Evolutionary conservation across 2,329 filamentous ascomycete species (phyloP), one percentile per base, ranked within the genome.

Genomic region (Sporothrix brasiliensis): DNA sequence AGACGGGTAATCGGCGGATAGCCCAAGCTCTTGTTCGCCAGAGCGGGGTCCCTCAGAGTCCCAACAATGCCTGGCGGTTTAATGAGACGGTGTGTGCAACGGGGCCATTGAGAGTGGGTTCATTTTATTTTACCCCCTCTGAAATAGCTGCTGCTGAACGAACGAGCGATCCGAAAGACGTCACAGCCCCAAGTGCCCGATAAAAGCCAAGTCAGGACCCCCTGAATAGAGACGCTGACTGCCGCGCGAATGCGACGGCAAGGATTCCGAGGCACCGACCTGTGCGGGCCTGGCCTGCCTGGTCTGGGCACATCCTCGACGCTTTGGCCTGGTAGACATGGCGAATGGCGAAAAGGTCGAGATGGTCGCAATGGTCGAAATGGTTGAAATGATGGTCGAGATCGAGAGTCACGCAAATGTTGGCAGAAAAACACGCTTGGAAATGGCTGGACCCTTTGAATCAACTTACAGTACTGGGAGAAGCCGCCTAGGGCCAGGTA

Each of bases 11-110:
- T 9, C 58, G 44, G 21, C 39, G 58, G 58, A 63, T n/a, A 39
- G n/a, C 21, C 56, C 56, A 44, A 39, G 34, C 34, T 34, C 34
- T 34, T 44, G 56, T 41, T 44, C 56, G 56, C 56, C 34, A 34
- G 58, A 65, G 61, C 61, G 61, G 61, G 61, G 61, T 65, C 61
- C 24, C 44, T 44, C 44, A 50, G 14, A 16, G 21, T 30, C 63
- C 63, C 63, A 66, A 66, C 63, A 66, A 66, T 52, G 63, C 52
- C 63, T 47, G 52, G 63, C n/a, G 63, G 47, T 53, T 66, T 66
- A 66, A 66, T 66, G 63, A 66, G 63, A 52, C 63, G 63, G 53
- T 47, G 63, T 66, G 47, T 66, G 63, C 63, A 24, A 49, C 61
- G 41, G 60, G 39, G 58, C 58, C 44, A 9, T 16, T 66, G 47